phyloP scores from a whole-genome alignment of 306 rosid genomes.

The Medicago lupulina region DNA sequence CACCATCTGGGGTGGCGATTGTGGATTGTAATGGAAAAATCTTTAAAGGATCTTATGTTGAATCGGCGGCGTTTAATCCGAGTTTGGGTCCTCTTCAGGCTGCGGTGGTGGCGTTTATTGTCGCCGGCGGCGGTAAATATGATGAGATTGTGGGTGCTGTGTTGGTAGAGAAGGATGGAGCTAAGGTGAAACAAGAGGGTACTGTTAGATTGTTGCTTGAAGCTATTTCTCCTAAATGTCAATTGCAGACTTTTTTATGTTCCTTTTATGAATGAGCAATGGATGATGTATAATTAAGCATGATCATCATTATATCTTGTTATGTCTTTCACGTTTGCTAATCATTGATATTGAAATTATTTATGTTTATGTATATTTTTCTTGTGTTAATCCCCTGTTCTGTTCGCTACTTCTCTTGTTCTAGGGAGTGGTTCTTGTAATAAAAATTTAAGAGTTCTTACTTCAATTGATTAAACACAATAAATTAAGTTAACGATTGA shows the following conservation, averaged over 20 bases:
- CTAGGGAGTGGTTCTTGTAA: too few relatives aligned
- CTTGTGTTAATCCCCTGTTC: too few relatives aligned
- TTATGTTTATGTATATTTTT: too few relatives aligned
- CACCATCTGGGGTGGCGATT: constrained; percentile 82
- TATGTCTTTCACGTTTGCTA: too few relatives aligned
- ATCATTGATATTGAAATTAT: too few relatives aligned
- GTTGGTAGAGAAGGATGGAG: constrained; percentile 78
- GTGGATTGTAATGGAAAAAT: constrained; percentile 58
- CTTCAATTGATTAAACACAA: too few relatives aligned
- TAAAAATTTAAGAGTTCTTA: too few relatives aligned
- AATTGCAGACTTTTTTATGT: constrained; percentile 54
- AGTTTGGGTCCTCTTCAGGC: constrained; percentile 86
- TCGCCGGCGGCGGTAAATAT: constrained; percentile 61
- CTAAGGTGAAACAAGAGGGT: constrained; percentile 64
- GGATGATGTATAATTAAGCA: too few relatives aligned
- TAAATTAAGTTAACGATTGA: too few relatives aligned
- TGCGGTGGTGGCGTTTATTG: constrained; percentile 76
- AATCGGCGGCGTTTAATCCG: constrained; percentile 93
- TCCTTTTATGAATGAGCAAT: too few relatives aligned
- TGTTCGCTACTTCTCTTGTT: too few relatives aligned
- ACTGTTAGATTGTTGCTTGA: constrained; percentile 64
- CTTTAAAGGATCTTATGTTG: constrained; percentile 73
- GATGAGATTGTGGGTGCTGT: constrained; percentile 62
- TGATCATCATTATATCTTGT: too few relatives aligned
- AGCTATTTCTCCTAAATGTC: constrained; percentile 58